Percentiles rank a stretch among this genome's conserved stretches.
These are phyloP conservation scores for Haplosporangium gracile DNA, from an alignment of 192 early-diverging fungal genomes.

Conservation along the genomic window DNA sequence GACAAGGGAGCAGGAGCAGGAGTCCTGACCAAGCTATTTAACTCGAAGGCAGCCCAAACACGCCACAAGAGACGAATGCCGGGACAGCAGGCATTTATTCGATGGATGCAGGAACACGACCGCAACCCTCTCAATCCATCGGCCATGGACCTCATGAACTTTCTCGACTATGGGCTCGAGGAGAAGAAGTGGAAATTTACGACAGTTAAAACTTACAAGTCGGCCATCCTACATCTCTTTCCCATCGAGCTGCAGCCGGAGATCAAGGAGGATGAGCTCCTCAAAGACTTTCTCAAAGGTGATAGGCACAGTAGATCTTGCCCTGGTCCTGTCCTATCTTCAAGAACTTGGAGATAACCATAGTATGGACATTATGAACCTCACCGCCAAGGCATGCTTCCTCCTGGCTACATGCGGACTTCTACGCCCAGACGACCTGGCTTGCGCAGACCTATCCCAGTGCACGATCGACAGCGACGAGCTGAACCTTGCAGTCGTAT, in stretches of 20 bases:
- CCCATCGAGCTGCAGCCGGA: not conserved
- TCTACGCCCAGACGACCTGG: slow-evolving; percentile 22
- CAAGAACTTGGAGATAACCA: not conserved
- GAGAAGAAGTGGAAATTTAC: slow-evolving; percentile 3
- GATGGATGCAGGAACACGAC: not conserved
- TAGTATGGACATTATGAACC: not conserved
- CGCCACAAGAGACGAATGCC: too few relatives aligned
- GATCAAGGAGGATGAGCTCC: slow-evolving; percentile 6
- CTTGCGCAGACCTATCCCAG: not conserved
- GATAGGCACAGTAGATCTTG: slow-evolving; percentile 11
- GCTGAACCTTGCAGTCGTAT: too few relatives aligned
- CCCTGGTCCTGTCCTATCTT: slow-evolving; percentile 5
- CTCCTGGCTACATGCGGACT: slow-evolving; percentile 17
- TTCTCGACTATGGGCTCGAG: slow-evolving; percentile 9
- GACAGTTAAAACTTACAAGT: slow-evolving; percentile 15
- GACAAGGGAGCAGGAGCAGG: too few relatives aligned
- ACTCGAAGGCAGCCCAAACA: too few relatives aligned
- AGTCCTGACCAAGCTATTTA: too few relatives aligned
- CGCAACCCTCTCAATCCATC: slow-evolving; percentile 5
- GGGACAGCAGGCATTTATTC: slow-evolving; percentile 14
- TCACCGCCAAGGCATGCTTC: slow-evolving; percentile 5
- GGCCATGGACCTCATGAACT: slow-evolving; percentile 24
- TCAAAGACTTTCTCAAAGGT: slow-evolving; percentile 15
- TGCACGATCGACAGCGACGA: too few relatives aligned
- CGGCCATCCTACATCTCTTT: slow-evolving; percentile 17